Evolutionary conservation across 1,139 yeast species (phyloP).

Genomic region (Saccharomyces pastorianus): DNA sequence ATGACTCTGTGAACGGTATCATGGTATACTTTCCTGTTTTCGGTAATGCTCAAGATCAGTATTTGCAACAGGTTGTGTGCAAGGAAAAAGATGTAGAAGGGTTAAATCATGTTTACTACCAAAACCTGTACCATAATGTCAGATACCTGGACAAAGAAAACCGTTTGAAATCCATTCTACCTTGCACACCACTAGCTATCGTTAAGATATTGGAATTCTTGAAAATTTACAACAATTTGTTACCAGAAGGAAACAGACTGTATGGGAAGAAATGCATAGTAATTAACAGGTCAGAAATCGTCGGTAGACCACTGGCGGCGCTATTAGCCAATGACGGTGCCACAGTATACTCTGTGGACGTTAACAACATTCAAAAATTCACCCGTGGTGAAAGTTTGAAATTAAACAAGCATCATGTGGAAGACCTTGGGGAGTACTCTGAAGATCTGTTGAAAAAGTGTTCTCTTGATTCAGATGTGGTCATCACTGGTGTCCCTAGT

Average conservation of each 20-base stretch:
- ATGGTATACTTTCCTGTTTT: constrained; percentile 98
- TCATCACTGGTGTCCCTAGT: constrained; percentile 92
- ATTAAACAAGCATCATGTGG: constrained; percentile 75
- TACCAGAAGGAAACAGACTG: constrained; percentile 83
- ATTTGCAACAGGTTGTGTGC: constrained; percentile 79
- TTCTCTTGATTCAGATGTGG: constrained; percentile 74
- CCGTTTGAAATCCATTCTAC: constrained; percentile 76
- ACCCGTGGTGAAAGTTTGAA: constrained; percentile 89
- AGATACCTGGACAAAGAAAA: constrained; percentile 66
- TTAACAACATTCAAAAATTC: constrained; percentile 79
- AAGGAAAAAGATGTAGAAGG: constrained; percentile 94
- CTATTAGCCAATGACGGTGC: constrained; percentile 96
- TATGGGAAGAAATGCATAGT: constrained; percentile 88
- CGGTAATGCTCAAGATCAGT: constrained; percentile 91
- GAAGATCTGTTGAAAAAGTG: constrained; percentile 48
- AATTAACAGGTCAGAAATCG: constrained; percentile 90
- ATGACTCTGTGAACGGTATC: constrained; percentile 74
- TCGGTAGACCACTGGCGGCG: constrained; percentile 95
- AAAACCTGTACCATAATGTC: constrained; percentile 87
- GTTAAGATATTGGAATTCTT: constrained; percentile 87
- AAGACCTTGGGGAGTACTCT: constrained; percentile 48
- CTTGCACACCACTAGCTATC: constrained; percentile 92
- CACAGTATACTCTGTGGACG: constrained; percentile 83
- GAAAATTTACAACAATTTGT: constrained; percentile 72
- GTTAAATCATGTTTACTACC: constrained; percentile 79